Conservation (phyloP, 306 rosid genomes). For the peach (Prunus persica) region Prunus_persica_NCBIv2 NC_034012.1:3576501-3577000, state of each 20-base stretch:
- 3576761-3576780: background rate
- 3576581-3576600: background rate
- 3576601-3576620: background rate
- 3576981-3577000: conserved; percentile 72
- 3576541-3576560: background rate
- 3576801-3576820: background rate
- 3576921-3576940: conserved; percentile 90
- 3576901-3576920: conserved; percentile 72
- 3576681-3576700: background rate
- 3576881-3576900: conserved; percentile 34
- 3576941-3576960: conserved; percentile 95
- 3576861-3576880: background rate
- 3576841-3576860: background rate
- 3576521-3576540: background rate
- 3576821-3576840: background rate
- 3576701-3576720: background rate
- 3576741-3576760: background rate
- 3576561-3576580: background rate
- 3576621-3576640: background rate
- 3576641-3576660: background rate
- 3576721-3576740: background rate
- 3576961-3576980: conserved; percentile 91
- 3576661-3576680: conserved; percentile 1
- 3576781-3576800: background rate
- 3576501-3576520: background rate